phyloP scores from a whole-genome alignment of 768 basidiomycete species.

The Lentinula lateritia region DNA sequence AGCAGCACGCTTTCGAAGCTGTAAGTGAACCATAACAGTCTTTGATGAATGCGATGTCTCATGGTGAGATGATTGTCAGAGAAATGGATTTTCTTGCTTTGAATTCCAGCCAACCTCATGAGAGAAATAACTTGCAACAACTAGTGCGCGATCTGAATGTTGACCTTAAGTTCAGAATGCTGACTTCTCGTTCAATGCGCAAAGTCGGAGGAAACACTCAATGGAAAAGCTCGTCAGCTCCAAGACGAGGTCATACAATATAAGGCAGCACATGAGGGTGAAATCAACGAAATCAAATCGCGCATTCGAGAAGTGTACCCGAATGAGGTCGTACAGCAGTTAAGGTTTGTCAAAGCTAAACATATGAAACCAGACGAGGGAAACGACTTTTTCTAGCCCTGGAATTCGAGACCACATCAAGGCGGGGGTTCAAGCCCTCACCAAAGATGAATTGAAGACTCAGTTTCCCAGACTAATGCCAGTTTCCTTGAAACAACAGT shows the following conservation, averaged over 20 bases:
- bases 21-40: background rate
- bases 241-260: constrained; percentile 9
- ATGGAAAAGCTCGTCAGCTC: background rate
- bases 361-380: background rate
- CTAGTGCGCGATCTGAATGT: background rate
- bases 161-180: background rate
- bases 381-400: background rate
- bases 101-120: background rate
- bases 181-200: background rate
- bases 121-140: background rate
- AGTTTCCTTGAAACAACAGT: constrained; percentile 38
- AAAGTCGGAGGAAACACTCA: background rate
- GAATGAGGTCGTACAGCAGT: constrained; percentile 16
- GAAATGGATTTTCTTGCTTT: background rate
- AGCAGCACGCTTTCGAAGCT: background rate
- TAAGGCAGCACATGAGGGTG: constrained; percentile 11
- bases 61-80: background rate
- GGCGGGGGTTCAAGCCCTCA: constrained; percentile 17
- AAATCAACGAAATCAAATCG: constrained; percentile 18
- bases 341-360: constrained; percentile 23
- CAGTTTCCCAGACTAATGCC: constrained; percentile 47
- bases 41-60: background rate
- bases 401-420: background rate
- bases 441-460: constrained; percentile 32
- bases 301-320: constrained; percentile 17